Conservation (phyloP, 768 basidiomycete species). For the Nidularia sp. region DNA sequence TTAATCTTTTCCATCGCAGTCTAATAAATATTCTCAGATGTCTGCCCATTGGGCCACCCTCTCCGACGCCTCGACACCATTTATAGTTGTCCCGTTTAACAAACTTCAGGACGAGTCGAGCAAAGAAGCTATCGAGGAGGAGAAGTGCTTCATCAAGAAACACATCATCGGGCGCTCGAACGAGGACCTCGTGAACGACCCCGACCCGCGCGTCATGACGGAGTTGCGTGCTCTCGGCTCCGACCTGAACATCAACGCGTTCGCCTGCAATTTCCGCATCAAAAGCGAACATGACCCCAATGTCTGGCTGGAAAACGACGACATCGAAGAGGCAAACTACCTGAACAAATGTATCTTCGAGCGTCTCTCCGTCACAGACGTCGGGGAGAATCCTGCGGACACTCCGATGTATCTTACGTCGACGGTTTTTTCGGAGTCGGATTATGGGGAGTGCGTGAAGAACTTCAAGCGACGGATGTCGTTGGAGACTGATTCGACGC, state of each 20-base stretch:
- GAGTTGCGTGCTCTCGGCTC: slow-evolving; percentile 19
- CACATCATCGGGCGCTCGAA: slow-evolving; percentile 22
- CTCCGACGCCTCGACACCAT: slow-evolving; percentile 20
- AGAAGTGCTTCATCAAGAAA: slow-evolving; percentile 27
- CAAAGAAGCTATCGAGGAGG: slow-evolving; percentile 15
- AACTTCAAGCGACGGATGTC: slow-evolving; percentile 33
- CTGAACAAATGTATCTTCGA: slow-evolving; percentile 35
- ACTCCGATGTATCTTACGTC: slow-evolving; percentile 22
- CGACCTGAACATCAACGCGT: slow-evolving; percentile 41
- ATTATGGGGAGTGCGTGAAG: slow-evolving; percentile 27
- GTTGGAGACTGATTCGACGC: slow-evolving; percentile 10
- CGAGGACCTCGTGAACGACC: slow-evolving; percentile 21
- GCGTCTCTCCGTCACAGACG: slow-evolving; percentile 26
- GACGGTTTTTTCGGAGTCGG: slow-evolving; percentile 22
- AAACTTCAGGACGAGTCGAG: slow-evolving; percentile 26
- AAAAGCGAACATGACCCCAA: slow-evolving; percentile 4
- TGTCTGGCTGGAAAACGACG: slow-evolving; percentile 17
- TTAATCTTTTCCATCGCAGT: too few relatives aligned
- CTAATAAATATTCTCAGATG: slow-evolving; percentile 14
- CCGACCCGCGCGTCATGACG: slow-evolving; percentile 5
- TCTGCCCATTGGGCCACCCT: slow-evolving; percentile 37
- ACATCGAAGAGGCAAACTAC: slow-evolving; percentile 35
- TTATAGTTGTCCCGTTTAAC: slow-evolving; percentile 37
- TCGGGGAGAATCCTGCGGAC: slow-evolving; percentile 13
- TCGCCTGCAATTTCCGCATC: slow-evolving; percentile 36